phyloP scores from a whole-genome alignment of 352 stramenopile species.

The Lagenidium giganteum region DNA sequence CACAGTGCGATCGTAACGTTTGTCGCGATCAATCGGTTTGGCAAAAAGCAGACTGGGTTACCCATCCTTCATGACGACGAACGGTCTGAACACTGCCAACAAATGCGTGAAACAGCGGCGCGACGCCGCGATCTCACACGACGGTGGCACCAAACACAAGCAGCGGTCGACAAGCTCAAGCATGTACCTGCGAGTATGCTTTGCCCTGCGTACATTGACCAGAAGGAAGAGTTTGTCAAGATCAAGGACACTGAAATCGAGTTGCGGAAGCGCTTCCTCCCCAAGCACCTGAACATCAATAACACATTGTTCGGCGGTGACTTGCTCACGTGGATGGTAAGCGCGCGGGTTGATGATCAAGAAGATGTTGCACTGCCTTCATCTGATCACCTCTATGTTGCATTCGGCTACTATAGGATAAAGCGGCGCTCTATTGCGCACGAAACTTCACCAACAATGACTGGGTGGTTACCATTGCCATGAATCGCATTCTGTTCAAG shows the following conservation, averaged over 20 bases:
- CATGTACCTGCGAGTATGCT: too few relatives aligned
- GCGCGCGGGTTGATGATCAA: too few relatives aligned
- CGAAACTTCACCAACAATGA: constrained; percentile 15
- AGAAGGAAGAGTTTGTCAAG: too few relatives aligned
- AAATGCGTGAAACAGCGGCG: constrained; percentile 34
- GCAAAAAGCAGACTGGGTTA: constrained; percentile 26
- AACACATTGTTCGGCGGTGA: constrained; percentile 18
- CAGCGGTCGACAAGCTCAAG: constrained; percentile 36
- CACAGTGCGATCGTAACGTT: constrained; percentile 60
- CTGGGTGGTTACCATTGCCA: constrained; percentile 13
- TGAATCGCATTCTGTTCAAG: constrained; percentile 19
- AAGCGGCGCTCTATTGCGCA: constrained; percentile 11
- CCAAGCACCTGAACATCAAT: constrained; percentile 15
- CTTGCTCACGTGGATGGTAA: constrained; percentile 18
- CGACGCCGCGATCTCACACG: constrained; percentile 31
- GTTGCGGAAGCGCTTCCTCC: too few relatives aligned
- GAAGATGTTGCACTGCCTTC: too few relatives aligned
- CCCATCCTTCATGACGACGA: constrained; percentile 40
- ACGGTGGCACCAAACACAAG: constrained; percentile 36
- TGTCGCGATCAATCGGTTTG: constrained; percentile 54
- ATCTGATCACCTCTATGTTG: too few relatives aligned
- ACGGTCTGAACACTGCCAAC: constrained; percentile 26
- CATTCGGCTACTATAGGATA: too few relatives aligned
- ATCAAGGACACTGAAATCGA: too few relatives aligned
- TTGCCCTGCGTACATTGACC: too few relatives aligned